A percentile compares a stretch with the other conserved stretches of the same genome.
These are phyloP conservation scores for Chiua virens DNA, from an alignment of 768 basidiomycete species.

Conservation along the genomic window DNA sequence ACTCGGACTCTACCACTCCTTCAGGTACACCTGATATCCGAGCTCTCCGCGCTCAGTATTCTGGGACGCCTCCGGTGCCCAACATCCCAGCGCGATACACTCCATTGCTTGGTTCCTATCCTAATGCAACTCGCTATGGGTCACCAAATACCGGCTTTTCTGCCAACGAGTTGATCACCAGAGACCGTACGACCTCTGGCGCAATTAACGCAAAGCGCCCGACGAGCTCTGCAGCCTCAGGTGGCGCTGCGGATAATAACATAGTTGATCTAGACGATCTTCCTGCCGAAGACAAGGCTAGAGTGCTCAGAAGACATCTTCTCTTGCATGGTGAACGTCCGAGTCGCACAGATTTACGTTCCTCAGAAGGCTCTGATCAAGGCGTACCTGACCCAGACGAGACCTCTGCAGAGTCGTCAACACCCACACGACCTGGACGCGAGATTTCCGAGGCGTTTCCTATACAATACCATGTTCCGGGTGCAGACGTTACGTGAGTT, in stretches of 20 bases:
- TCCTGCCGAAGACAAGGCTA: slow-evolving; percentile 81
- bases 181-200: slow-evolving; percentile 31
- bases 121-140: slow-evolving; percentile 7
- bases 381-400: slow-evolving; percentile 17
- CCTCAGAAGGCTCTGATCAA: slow-evolving; percentile 24
- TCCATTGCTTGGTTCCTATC: slow-evolving; percentile 33
- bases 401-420: slow-evolving; percentile 24
- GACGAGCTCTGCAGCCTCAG: slow-evolving; percentile 8
- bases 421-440: slow-evolving; percentile 27
- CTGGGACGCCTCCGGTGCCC: slow-evolving; percentile 50
- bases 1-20: slow-evolving; percentile 32
- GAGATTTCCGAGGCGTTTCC: slow-evolving; percentile 74
- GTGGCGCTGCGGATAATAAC: slow-evolving; percentile 26
- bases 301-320: slow-evolving; percentile 77
- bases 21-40: slow-evolving; percentile 65
- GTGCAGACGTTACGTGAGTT: slow-evolving; percentile 91
- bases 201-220: slow-evolving; percentile 41
- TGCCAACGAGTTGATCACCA: slow-evolving; percentile 13
- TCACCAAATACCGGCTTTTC: slow-evolving; percentile 4
- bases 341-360: slow-evolving; percentile 23
- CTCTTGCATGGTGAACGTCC: slow-evolving; percentile 65
- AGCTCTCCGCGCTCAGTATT: slow-evolving; percentile 64
- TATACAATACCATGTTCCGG: slow-evolving; percentile 84
- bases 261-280: slow-evolving; percentile 54
- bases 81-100: slow-evolving; percentile 60